These are phyloP conservation scores for Yamadazyma scolyti DNA, from an alignment of 805 yeast species.

Conservation along the genomic window DNA sequence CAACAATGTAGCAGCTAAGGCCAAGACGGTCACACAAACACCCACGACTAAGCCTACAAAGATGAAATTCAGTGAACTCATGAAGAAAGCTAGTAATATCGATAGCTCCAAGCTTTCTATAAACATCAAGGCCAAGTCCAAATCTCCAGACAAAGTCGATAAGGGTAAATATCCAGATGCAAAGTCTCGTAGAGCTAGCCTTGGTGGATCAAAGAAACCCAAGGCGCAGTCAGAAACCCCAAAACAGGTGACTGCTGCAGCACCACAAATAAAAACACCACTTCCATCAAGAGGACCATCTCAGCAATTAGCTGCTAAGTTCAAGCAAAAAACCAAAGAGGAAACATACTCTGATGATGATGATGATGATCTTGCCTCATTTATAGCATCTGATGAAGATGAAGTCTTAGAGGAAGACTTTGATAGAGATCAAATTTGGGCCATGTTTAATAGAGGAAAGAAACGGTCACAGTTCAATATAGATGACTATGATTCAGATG, in stretches of 20 bases:
- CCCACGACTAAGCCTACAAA: constrained; percentile 8
- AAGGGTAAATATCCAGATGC: background rate
- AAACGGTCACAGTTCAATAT: constrained; percentile 45
- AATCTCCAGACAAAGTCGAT: constrained; percentile 18
- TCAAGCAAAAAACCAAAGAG: constrained; percentile 20
- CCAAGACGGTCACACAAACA: too few species aligned
- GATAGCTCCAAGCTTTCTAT: constrained; percentile 44
- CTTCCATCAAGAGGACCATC: constrained; percentile 57
- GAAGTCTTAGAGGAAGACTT: constrained; percentile 49
- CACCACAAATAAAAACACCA: constrained; percentile 17
- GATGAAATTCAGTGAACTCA: constrained; percentile 60
- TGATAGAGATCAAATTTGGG: constrained; percentile 87
- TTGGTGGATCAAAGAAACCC: background rate
- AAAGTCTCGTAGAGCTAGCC: background rate
- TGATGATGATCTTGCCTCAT: constrained; percentile 35
- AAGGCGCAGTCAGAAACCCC: background rate
- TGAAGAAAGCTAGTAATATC: constrained; percentile 63
- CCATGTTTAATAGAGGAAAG: constrained; percentile 67
- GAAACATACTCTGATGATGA: constrained; percentile 2
- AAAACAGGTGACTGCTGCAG: background rate
- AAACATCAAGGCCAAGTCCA: constrained; percentile 33
- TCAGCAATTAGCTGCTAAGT: constrained; percentile 45
- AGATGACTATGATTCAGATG: constrained; percentile 47
- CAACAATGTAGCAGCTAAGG: background rate
- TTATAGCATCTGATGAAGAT: constrained; percentile 55